These are phyloP conservation scores for Pythium myriotylum DNA, from an alignment of 352 stramenopile species.

Conservation along the genomic window DNA sequence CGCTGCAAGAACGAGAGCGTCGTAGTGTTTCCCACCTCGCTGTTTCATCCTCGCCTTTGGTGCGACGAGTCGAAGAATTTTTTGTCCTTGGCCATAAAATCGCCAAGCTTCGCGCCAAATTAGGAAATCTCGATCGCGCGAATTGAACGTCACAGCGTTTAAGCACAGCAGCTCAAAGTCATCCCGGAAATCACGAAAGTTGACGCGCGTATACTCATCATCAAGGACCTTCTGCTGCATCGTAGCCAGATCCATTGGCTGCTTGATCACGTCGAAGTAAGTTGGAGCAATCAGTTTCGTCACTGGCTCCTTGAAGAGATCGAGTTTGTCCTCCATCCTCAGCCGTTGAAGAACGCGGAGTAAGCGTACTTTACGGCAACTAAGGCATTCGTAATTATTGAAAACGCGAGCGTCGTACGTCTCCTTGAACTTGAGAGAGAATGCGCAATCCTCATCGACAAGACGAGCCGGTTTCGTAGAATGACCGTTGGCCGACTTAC, in stretches of 20 bases:
- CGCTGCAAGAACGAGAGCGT: slow-evolving; percentile 68
- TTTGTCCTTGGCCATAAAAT: slow-evolving; percentile 87
- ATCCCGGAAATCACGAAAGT: slow-evolving; percentile 82
- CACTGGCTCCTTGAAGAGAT: slow-evolving; percentile 94
- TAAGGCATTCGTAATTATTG: slow-evolving; percentile 86
- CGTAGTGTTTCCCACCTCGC: slow-evolving; percentile 68
- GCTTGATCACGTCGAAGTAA: slow-evolving; percentile 93
- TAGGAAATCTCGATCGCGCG: slow-evolving; percentile 81
- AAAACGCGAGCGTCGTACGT: slow-evolving; percentile 69
- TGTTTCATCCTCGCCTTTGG: slow-evolving; percentile 82
- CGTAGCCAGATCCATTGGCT: slow-evolving; percentile 93
- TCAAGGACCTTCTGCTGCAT: slow-evolving; percentile 82
- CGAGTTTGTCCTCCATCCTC: slow-evolving; percentile 75
- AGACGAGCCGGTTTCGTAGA: slow-evolving; percentile 48
- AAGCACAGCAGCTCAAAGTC: slow-evolving; percentile 96
- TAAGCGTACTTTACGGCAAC: slow-evolving; percentile 77
- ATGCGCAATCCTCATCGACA: slow-evolving; percentile 68
- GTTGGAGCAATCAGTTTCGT: slow-evolving; percentile 91
- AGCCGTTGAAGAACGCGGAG: slow-evolving; percentile 68
- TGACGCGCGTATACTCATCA: slow-evolving; percentile 67
- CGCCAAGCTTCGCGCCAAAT: slow-evolving; percentile 94
- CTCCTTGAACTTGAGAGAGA: slow-evolving; percentile 56
- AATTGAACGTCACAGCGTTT: slow-evolving; percentile 97
- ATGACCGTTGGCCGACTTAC: neutral
- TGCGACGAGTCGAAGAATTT: slow-evolving; percentile 69